Evolutionary conservation across 192 early-diverging fungal species (phyloP), one percentile per base, ranked within the genome.

Genomic region (Cetraspora pellucida): DNA sequence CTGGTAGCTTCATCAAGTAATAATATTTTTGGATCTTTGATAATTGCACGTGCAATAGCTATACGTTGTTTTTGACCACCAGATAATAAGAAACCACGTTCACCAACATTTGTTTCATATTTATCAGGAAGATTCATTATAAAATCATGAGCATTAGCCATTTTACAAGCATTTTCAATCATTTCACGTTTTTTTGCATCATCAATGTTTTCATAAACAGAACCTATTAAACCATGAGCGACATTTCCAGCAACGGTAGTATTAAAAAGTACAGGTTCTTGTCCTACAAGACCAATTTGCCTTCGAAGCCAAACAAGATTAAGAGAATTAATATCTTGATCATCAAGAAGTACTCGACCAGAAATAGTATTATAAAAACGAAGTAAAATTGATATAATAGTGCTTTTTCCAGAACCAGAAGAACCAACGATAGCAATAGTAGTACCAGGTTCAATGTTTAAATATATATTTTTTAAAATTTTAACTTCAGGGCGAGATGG

Each of bases 21-120:
- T 72, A 99, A 87, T 14, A 97, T 93, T 21, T 80, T 82, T 6
- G 96, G 95, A 84, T 96, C 92, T 81, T 94, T 94, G 65, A 96
- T 86, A 72, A 98, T 83, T 6, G 95, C 94, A 44, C 96, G 89
- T 9, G 97, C 96, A 89, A 98, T 97, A 58, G 95, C 95, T 68
- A 97, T 94, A 73, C 66, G 45, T 47, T 68, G 66, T 28, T 68
- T 68, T 68, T 68, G 45, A 14, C 66, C 66, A 25, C 66, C 97
- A 31, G 93, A 94, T 9, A 98, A 78, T 82, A 90, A 79, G 54
- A 92, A 86, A 3, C 91, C 93, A 58, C 87, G 81, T 82, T 97
- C 95, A 55, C 97, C 97, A 27, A 96, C 94, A 70, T 90, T 74
- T 2, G 96, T 96, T 77, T 97, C 91, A 85, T 96, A 95, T 37